phyloP scores from a whole-genome alignment of 179 eudicot species.

The Actinidia polygama region DNA sequence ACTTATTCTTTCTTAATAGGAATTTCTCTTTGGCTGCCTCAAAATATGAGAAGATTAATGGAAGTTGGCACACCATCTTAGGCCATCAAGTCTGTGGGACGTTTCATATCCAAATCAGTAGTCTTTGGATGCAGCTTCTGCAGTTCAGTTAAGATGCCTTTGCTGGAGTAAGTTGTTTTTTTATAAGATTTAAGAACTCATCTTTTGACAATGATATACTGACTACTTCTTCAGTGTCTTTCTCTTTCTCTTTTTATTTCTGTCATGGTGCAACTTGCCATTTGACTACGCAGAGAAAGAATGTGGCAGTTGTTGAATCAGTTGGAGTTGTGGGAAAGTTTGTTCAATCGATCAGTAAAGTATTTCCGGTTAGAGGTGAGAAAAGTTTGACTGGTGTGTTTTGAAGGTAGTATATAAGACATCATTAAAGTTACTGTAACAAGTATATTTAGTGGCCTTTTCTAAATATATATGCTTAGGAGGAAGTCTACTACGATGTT shows the following conservation, averaged over 20 bases:
- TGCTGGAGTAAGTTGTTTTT: slow-evolving; percentile 70
- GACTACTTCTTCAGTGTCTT: background rate
- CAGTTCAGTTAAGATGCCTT: slow-evolving; percentile 97
- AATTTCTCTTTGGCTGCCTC: slow-evolving; percentile 13
- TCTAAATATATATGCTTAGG: background rate
- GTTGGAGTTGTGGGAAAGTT: slow-evolving; percentile 81
- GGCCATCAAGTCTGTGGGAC: slow-evolving; percentile 72
- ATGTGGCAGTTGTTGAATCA: slow-evolving; percentile 80
- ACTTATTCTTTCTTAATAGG: background rate
- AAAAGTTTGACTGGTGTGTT: background rate
- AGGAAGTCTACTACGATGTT: background rate
- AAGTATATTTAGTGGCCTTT: background rate
- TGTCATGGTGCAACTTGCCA: slow-evolving; percentile 94
- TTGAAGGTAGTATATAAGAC: slow-evolving; percentile 4
- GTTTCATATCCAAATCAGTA: slow-evolving; percentile 79
- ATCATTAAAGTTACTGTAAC: background rate
- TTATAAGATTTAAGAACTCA: background rate
- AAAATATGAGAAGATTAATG: slow-evolving; percentile 72
- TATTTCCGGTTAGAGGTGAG: slow-evolving; percentile 78
- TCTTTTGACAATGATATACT: background rate
- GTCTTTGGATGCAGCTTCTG: slow-evolving; percentile 89
- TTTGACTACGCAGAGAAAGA: slow-evolving; percentile 61
- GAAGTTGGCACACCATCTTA: slow-evolving; percentile 83
- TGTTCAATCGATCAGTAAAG: slow-evolving; percentile 53
- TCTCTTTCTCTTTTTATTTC: slow-evolving; percentile 11